These are phyloP conservation scores for Cladosporium sp. DNA, from an alignment of 2,329 filamentous ascomycete genomes.

Conservation along the genomic window DNA sequence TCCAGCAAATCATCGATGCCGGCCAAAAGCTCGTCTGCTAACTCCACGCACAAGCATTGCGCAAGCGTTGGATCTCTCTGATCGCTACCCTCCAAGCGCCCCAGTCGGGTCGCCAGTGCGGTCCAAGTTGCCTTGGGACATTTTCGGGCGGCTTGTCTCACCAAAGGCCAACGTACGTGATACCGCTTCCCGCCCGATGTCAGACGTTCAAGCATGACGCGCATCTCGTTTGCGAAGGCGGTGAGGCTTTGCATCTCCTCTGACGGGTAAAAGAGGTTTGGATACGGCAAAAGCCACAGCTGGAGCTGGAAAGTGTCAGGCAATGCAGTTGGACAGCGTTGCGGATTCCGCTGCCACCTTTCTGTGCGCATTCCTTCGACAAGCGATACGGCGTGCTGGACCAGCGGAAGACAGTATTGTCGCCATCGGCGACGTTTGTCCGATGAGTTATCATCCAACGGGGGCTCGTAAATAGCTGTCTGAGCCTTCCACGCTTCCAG, in stretches of 20 bases:
- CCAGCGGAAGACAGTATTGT: not conserved
- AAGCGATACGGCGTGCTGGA: not conserved
- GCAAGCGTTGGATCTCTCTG: not conserved
- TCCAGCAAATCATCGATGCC: not conserved
- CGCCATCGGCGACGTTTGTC: not conserved
- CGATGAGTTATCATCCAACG: not conserved
- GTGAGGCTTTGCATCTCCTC: not conserved
- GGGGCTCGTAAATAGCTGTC: not conserved
- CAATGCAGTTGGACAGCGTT: not conserved
- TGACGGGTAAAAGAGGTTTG: not conserved
- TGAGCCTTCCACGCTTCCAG: too few relatives aligned
- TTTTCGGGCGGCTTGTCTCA: not conserved
- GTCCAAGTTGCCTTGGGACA: not conserved
- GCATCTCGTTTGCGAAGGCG: not conserved
- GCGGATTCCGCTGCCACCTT: not conserved
- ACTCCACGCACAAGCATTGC: not conserved
- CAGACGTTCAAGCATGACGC: not conserved
- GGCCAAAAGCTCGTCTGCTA: not conserved
- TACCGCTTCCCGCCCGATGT: not conserved
- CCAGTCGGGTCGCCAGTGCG: not conserved
- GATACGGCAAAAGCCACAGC: not conserved
- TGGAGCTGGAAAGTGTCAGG: not conserved
- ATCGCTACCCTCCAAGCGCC: not conserved
- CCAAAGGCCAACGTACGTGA: not conserved
- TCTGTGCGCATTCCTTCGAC: not conserved